Conservation (phyloP, 768 basidiomycete species). For the Xanthoconium stramineum region DNA sequence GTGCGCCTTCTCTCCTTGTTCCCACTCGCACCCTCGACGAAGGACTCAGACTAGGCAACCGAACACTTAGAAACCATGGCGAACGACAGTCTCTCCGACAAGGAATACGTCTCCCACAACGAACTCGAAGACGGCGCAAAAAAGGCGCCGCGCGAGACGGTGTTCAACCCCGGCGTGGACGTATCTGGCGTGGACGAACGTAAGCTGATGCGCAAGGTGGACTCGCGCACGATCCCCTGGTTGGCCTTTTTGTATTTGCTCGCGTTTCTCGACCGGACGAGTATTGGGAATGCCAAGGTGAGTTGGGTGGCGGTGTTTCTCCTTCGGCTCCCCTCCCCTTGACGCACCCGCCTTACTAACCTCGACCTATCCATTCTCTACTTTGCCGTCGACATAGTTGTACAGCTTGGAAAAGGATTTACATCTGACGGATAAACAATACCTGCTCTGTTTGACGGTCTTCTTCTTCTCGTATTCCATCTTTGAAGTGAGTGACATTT, state of each 20-base stretch:
- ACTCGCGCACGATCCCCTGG: constrained; percentile 66
- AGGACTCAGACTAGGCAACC: no score
- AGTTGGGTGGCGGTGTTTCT: no score
- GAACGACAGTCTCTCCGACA: constrained; percentile 3
- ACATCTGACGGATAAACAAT: constrained; percentile 63
- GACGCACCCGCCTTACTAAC: no score
- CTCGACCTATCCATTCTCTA: no score
- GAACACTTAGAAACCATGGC: not conserved
- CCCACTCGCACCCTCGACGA: not conserved
- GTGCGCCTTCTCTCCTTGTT: not conserved
- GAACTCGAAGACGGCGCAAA: not conserved
- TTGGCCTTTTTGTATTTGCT: constrained; percentile 72
- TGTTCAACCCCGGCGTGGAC: constrained; percentile 50
- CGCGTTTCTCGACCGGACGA: constrained; percentile 63
- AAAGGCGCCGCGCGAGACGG: not conserved
- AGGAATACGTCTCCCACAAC: not conserved
- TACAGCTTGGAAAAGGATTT: constrained; percentile 60
- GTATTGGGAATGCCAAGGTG: constrained; percentile 45
- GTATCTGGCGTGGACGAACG: constrained; percentile 62
- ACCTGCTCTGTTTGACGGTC: constrained; percentile 58
- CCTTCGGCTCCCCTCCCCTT: no score
- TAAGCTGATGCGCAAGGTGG: constrained; percentile 67
- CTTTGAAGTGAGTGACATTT: constrained; percentile 51
- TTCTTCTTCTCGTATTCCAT: constrained; percentile 64
- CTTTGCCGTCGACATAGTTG: constrained; percentile 39